These are phyloP conservation scores for Polygonum maritimum DNA, from an alignment of 148 eudicot species.

Conservation along the genomic window DNA sequence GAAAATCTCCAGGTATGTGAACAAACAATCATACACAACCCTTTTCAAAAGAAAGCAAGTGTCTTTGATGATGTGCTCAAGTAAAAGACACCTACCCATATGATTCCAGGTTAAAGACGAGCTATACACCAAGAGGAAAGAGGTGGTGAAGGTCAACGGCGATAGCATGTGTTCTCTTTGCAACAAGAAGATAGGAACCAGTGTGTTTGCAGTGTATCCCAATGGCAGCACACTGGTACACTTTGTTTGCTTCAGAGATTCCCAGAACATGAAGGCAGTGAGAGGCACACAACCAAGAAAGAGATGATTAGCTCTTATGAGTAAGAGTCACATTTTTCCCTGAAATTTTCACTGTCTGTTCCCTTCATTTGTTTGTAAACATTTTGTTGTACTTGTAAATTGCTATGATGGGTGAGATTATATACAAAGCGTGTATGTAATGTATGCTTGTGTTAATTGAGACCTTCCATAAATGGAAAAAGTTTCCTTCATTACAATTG, in stretches of 20 bases:
- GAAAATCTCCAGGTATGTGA: slow-evolving; percentile 84
- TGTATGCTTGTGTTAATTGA: neutral
- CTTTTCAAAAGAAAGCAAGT: neutral
- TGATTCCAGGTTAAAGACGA: slow-evolving; percentile 76
- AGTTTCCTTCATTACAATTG: neutral
- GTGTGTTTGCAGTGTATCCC: slow-evolving; percentile 98
- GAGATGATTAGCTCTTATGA: slow-evolving; percentile 19
- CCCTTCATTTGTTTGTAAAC: neutral
- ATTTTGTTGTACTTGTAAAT: neutral
- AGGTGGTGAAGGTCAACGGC: slow-evolving; percentile 69
- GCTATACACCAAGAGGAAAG: slow-evolving; percentile 69
- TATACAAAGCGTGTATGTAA: neutral
- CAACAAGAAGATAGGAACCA: slow-evolving; percentile 93
- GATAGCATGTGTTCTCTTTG: slow-evolving; percentile 91
- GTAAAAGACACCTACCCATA: too few relatives aligned
- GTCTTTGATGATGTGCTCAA: too few relatives aligned
- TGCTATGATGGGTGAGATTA: neutral
- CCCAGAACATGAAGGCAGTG: slow-evolving; percentile 88
- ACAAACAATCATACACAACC: neutral
- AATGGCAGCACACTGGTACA: slow-evolving; percentile 87
- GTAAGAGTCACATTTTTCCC: neutral
- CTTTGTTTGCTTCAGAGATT: slow-evolving; percentile 92
- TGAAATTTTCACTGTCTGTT: too few relatives aligned
- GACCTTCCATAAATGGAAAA: neutral
- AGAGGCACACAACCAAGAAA: slow-evolving; percentile 52